These are phyloP conservation scores for Oryza brachyantha DNA, from an alignment of 176 grass and related monocot genomes.

Conservation along the genomic window DNA sequence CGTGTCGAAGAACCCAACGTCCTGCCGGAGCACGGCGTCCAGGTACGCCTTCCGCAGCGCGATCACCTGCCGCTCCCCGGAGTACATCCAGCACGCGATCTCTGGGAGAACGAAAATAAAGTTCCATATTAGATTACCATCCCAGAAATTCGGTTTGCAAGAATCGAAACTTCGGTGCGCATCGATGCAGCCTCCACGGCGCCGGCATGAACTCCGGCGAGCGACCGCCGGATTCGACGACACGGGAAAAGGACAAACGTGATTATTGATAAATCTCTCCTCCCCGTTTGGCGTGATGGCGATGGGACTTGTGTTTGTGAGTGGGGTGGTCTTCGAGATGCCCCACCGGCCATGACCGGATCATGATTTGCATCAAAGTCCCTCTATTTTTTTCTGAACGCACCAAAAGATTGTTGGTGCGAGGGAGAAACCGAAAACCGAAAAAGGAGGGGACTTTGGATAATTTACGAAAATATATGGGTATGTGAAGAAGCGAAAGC, in stretches of 20 bases:
- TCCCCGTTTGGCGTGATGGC: constrained; percentile 26
- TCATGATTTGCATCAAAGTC: constrained; percentile 15
- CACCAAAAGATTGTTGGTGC: not conserved
- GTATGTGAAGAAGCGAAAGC: not conserved
- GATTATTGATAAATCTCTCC: constrained; percentile 29
- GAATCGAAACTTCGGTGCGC: not conserved
- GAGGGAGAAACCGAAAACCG: constrained; percentile 3
- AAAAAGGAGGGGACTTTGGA: not conserved
- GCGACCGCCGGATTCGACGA: constrained; percentile 16
- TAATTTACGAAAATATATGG: not conserved
- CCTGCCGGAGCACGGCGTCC: constrained; percentile 88
- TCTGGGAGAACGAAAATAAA: constrained; percentile 49
- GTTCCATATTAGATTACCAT: not conserved
- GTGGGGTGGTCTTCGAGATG: constrained; percentile 53
- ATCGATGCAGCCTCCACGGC: not conserved
- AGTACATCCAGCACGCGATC: constrained; percentile 99
- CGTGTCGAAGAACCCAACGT: constrained; percentile 98
- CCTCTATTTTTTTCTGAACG: not conserved
- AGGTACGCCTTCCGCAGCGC: constrained; percentile 73
- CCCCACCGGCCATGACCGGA: constrained; percentile 48
- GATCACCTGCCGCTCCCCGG: constrained; percentile 88
- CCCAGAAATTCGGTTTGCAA: not conserved
- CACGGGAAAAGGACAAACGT: constrained; percentile 29
- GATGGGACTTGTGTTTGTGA: constrained; percentile 50
- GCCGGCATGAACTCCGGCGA: constrained; percentile 22